Evolutionary conservation across 2,329 filamentous ascomycete genomes (phyloP).

Genomic region (Nigrospora osmanthi): DNA sequence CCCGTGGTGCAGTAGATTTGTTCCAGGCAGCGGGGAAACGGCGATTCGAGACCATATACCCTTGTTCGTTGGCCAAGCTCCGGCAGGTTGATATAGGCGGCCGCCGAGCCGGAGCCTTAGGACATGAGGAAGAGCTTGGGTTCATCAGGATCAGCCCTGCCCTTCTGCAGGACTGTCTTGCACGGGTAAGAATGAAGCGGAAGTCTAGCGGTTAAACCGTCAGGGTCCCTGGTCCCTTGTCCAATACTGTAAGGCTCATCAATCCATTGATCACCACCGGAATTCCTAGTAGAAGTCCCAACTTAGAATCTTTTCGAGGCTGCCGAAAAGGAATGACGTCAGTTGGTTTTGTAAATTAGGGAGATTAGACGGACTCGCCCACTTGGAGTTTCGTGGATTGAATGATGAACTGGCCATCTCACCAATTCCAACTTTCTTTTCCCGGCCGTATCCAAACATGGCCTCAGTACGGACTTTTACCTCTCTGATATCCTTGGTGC

Average conservation of each 20-base stretch:
- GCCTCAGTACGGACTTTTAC: slow-evolving; percentile 8
- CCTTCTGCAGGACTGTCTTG: slow-evolving; percentile 17
- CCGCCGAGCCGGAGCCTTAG: slow-evolving; percentile 16
- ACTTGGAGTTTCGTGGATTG: too few species aligned
- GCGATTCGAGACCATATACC: slow-evolving; percentile 20
- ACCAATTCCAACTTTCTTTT: background rate
- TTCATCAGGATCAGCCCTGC: slow-evolving; percentile 7
- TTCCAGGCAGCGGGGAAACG: slow-evolving; percentile 13
- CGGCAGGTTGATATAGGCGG: slow-evolving; percentile 17
- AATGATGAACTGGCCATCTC: too few species aligned
- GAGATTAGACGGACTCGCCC: too few species aligned
- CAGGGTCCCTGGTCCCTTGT: background rate
- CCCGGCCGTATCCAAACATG: background rate
- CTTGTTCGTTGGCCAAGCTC: slow-evolving; percentile 10
- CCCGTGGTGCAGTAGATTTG: slow-evolving; percentile 9
- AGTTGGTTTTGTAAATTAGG: too few species aligned
- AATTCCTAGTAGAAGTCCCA: too few species aligned
- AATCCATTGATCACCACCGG: too few species aligned
- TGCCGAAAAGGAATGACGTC: too few species aligned
- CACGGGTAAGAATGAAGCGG: slow-evolving; percentile 6
- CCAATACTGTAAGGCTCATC: too few species aligned
- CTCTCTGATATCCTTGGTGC: slow-evolving; percentile 11
- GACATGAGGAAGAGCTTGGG: slow-evolving; percentile 19
- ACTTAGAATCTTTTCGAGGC: too few species aligned
- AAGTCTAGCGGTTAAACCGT: slow-evolving; percentile 1